These are phyloP conservation scores for Ampelocalamus luodianensis DNA, from an alignment of 176 grass and related monocot species.

Conservation along the genomic window DNA sequence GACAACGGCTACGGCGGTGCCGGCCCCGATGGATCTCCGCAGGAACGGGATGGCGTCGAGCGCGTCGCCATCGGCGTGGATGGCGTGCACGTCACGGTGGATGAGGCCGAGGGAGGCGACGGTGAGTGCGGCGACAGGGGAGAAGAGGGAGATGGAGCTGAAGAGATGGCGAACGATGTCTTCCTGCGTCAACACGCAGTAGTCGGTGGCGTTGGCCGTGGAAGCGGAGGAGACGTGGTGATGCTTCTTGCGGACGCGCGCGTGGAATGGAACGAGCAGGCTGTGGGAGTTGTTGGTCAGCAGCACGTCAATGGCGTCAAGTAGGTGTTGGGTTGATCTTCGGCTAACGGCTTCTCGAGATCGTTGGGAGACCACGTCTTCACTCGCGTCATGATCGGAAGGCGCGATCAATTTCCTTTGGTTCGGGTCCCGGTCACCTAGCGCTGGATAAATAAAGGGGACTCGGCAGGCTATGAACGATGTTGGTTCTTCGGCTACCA, in stretches of 20 bases:
- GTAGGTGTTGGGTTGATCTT: no score
- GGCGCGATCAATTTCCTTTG: no score
- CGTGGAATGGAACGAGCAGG: conserved; percentile 55
- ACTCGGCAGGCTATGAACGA: no score
- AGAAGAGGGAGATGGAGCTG: conserved; percentile 67
- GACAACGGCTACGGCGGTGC: conserved; percentile 67
- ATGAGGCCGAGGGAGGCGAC: conserved; percentile 72
- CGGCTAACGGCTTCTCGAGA: no score
- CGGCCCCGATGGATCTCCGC: conserved; percentile 34
- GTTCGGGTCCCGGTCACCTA: no score
- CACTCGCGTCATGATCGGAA: no score
- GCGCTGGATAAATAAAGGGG: no score
- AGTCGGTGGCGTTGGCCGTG: background rate
- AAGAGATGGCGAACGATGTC: conserved; percentile 88
- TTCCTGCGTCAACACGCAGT: conserved; percentile 75
- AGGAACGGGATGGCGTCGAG: conserved; percentile 58
- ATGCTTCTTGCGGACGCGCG: conserved; percentile 40
- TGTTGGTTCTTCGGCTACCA: no score
- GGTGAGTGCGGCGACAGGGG: conserved; percentile 50
- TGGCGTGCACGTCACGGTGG: conserved; percentile 43
- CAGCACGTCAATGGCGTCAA: conserved; percentile 71
- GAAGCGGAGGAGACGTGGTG: background rate
- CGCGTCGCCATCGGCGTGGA: conserved; percentile 56
- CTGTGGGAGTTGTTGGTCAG: conserved; percentile 51
- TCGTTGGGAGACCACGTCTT: no score